phyloP scores from a whole-genome alignment of 1,139 yeast genomes.

The Kodamaea anthophila region DNA sequence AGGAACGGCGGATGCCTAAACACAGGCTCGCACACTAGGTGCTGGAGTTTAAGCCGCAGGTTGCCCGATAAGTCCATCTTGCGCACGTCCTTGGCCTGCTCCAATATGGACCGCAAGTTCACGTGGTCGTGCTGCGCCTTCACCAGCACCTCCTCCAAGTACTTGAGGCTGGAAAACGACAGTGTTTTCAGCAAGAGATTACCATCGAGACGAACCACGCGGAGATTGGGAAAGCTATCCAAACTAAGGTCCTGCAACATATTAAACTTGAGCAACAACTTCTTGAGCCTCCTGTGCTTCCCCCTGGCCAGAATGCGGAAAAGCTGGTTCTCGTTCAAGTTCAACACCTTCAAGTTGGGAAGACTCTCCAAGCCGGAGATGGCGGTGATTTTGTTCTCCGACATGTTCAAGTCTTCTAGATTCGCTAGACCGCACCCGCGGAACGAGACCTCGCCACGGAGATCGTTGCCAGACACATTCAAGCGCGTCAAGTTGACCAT shows the following conservation, averaged over 20 bases:
- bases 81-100: conserved; percentile 17
- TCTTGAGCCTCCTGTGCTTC: conserved; percentile 31
- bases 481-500: conserved; percentile 36
- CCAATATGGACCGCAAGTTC: conserved; percentile 17
- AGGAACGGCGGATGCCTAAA: conserved; percentile 19
- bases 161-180: conserved; percentile 26
- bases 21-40: conserved; percentile 6
- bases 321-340: conserved; percentile 39
- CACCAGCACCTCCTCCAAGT: conserved; percentile 39
- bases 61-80: conserved; percentile 40
- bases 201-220: conserved; percentile 45
- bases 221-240: conserved; percentile 28
- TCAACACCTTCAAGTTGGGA: conserved; percentile 32
- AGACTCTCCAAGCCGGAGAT: conserved; percentile 33
- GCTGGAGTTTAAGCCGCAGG: conserved; percentile 10
- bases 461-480: conserved; percentile 37
- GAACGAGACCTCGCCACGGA: conserved; percentile 37
- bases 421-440: conserved; percentile 26
- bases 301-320: conserved; percentile 16
- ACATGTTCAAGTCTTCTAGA: conserved; percentile 40
- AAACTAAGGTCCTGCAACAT: conserved; percentile 27
- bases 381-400: conserved; percentile 33
- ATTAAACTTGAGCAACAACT: conserved; percentile 40
- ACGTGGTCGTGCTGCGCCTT: conserved; percentile 25
- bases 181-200: conserved; percentile 24